Evolutionary conservation across 2,329 filamentous ascomycete genomes (phyloP), one percentile per base, ranked within the genome.

Genomic region (Paracorniculantispora psalliotae): DNA sequence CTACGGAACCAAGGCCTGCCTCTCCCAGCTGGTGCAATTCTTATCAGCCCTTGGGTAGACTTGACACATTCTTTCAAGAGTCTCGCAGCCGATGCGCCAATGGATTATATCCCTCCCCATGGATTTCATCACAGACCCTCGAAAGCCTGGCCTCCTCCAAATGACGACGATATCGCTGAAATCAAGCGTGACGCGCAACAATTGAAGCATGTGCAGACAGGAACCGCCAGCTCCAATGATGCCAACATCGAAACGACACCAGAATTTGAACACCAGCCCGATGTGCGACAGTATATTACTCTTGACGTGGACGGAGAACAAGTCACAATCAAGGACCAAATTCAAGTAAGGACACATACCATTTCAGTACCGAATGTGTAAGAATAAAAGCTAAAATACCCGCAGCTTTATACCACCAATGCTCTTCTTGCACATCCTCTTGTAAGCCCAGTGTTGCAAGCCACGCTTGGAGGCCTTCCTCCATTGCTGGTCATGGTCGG

Each of bases 31-130:
- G 94, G 94, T 1, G 92, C 89, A 4, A 87, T 97, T 47, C 78
- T 97, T 43, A 90, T 97, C 54, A 96, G 91, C 52, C 94, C 94
- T 0, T 99, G 94, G 94, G 92, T 93, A 9, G 94, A 99, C 70
- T 76, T 97, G 56, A 96, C 91, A 0, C 93, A 97, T 70, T 97
- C 92, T 0, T 97, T 97, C 63, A 94, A 94, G 0, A 97, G 92
- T 64, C 82, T 96, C n/a, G 82, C 84, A 2, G 83, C 79, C 5
- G 84, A 91, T 43, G 86, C 84, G 52, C 83, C 84, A 1, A 74
- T 91, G 53, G 94, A 99, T 70, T 97, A 97, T 66, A 93, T 99
- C 35, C 94, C 94, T 4, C 76, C 86, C 1, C 81, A 88, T 65
- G 94, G 94, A 0, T 97, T 99, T 67, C 87, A 96, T 63, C 92